phyloP scores from a whole-genome alignment of 768 basidiomycete genomes.

The Psilocybe tampanensis region DNA sequence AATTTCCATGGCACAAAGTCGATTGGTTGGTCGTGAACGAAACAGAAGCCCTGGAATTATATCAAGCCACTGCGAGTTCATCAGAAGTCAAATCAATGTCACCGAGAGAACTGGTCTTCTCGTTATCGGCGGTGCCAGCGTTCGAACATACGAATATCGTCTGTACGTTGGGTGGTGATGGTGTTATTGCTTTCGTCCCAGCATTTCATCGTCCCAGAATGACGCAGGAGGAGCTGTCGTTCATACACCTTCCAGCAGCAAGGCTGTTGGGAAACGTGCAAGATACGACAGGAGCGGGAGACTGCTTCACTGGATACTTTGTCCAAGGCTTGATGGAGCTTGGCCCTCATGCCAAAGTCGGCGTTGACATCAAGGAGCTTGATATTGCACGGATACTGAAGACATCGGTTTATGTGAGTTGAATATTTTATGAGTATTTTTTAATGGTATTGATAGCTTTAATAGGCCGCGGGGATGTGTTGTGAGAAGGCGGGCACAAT shows the following conservation, averaged over 20 bases:
- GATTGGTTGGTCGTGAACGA: slow-evolving; percentile 62
- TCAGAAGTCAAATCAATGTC: background rate
- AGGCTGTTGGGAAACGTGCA: slow-evolving; percentile 37
- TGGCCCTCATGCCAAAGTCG: slow-evolving; percentile 24
- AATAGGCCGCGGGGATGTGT: slow-evolving; percentile 64
- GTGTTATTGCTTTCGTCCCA: slow-evolving; percentile 48
- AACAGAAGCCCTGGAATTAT: slow-evolving; percentile 46
- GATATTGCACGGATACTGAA: slow-evolving; percentile 38
- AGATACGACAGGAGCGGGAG: slow-evolving; percentile 68
- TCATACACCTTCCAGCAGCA: slow-evolving; percentile 50
- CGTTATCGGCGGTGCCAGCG: slow-evolving; percentile 23
- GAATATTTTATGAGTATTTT: background rate
- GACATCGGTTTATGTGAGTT: slow-evolving; percentile 44
- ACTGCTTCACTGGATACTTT: slow-evolving; percentile 66
- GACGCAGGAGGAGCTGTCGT: slow-evolving; percentile 19
- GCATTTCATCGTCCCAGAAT: slow-evolving; percentile 23
- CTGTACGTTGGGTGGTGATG: slow-evolving; percentile 56
- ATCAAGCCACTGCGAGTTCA: slow-evolving; percentile 22
- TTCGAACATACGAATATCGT: slow-evolving; percentile 48
- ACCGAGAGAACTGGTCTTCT: slow-evolving; percentile 19
- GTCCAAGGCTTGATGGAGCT: slow-evolving; percentile 55
- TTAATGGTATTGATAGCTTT: background rate
- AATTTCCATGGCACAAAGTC: slow-evolving; percentile 53
- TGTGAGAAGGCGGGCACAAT: slow-evolving; percentile 59
- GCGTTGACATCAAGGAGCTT: slow-evolving; percentile 28